A percentile compares a stretch with the other conserved stretches of the same genome.
Conservation (phyloP, 768 basidiomycete genomes). For the Lactarius sanguifluus region DNA sequence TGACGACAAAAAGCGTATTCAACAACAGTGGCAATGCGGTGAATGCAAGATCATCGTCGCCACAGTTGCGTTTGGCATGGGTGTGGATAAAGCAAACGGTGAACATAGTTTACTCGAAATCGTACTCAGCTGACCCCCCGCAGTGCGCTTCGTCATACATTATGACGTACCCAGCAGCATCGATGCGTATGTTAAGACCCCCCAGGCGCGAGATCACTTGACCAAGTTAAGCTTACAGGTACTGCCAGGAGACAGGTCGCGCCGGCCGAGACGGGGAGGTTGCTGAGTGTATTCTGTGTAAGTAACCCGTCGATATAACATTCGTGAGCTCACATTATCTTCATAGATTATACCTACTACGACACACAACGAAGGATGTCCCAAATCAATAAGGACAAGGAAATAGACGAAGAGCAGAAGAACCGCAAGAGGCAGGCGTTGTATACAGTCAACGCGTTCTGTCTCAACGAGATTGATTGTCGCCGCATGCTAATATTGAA, state of each 20-base stretch:
- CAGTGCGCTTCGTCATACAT: conserved; percentile 93
- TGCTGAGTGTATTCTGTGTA: conserved; percentile 87
- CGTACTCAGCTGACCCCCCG: conserved; percentile 4
- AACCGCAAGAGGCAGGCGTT: conserved; percentile 65
- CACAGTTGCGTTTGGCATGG: conserved; percentile 98
- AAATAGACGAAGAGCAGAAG: conserved; percentile 52
- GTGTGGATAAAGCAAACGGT: conserved; percentile 87
- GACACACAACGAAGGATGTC: conserved; percentile 57
- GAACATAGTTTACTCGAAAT: conserved; percentile 21
- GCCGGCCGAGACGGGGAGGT: conserved; percentile 88
- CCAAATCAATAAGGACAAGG: conserved; percentile 56
- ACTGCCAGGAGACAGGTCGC: conserved; percentile 96
- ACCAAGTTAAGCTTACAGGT: conserved; percentile 43
- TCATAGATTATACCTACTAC: conserved; percentile 59
- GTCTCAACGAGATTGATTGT: conserved; percentile 78
- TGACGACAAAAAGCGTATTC: conserved; percentile 59
- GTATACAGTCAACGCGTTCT: conserved; percentile 73
- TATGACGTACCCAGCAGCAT: conserved; percentile 77
- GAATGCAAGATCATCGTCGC: conserved; percentile 84
- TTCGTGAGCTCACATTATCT: not conserved
- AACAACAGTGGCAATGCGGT: conserved; percentile 73
- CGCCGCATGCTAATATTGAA: conserved; percentile 82
- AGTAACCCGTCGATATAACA: conserved; percentile 31
- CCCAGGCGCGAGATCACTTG: conserved; percentile 10
- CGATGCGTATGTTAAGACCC: conserved; percentile 59